Evolutionary conservation across 2,329 filamentous ascomycete genomes (phyloP).

Genomic region (Sporothrix dimorphospora): DNA sequence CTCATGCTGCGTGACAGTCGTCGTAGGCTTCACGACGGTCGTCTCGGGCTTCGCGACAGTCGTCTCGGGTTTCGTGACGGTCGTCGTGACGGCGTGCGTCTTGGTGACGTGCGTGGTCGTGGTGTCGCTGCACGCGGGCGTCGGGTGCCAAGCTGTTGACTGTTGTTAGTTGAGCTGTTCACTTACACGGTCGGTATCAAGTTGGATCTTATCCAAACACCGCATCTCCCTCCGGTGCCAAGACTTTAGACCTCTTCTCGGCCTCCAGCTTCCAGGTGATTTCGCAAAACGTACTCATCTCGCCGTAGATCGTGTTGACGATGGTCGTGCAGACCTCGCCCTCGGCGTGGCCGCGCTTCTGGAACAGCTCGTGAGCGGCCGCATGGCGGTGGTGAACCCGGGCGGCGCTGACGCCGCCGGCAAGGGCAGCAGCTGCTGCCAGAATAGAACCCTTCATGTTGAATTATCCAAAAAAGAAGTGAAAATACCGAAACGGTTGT

Average conservation of each 20-base stretch:
- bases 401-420: slow-evolving; percentile 58
- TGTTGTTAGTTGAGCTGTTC: not conserved
- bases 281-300: slow-evolving; percentile 47
- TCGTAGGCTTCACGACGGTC: not conserved
- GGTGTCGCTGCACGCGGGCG: slow-evolving; percentile 17
- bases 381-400: slow-evolving; percentile 57
- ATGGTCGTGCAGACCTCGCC: slow-evolving; percentile 69
- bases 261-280: not conserved
- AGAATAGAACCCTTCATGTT: slow-evolving; percentile 77
- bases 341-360: slow-evolving; percentile 51
- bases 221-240: not conserved
- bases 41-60: not conserved
- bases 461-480: slow-evolving; percentile 36
- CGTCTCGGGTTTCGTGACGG: slow-evolving; percentile 17
- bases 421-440: slow-evolving; percentile 65
- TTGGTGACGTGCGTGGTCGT: slow-evolving; percentile 22
- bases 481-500: slow-evolving; percentile 32
- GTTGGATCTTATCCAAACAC: too few species aligned
- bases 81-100: slow-evolving; percentile 8
- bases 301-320: slow-evolving; percentile 71
- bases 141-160: slow-evolving; percentile 17
- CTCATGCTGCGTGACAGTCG: not conserved
- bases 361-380: slow-evolving; percentile 56
- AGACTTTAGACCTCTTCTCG: not conserved
- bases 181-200: not conserved